Base-by-base conservation (phyloP, 2,329 filamentous ascomycete species). In the Calycina herbarum region DNA sequence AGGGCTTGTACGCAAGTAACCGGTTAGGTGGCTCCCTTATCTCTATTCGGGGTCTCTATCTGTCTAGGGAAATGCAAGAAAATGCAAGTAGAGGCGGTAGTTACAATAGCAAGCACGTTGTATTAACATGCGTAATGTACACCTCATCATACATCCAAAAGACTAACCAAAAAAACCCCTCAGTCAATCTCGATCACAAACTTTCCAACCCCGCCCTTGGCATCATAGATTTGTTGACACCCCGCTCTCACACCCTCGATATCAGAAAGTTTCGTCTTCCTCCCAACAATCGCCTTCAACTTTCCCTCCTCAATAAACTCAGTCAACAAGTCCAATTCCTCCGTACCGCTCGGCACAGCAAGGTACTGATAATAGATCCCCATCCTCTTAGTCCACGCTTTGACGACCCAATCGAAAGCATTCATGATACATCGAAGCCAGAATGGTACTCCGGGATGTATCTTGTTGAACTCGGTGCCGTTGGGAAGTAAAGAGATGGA, bases 131-230 rank as follows among this genome's bases (percentile, higher is more conserved):
- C 33, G 38, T 24, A 62, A 31, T 54, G n/a, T 35, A 3, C 29
- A 24, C 60, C 3, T n/a, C 27, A 38, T 20, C 29, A 20, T 31
- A 15, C 31, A 27, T 31, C 20, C 27, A 13, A 35, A 35, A 38
- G 35, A 11, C 13, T 27, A 27, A 5, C 27, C 5, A 17, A 48
- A 48, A 27, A 45, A 45, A 3, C 31, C 20, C 11, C 61, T 70
- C 58, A 69, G 42, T 60, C 68, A 48, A 78, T 72, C 63, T 73
- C 71, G 59, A 80, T 75, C 4, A 82, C 78, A 60, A 77, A 73
- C 69, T 81, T 82, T 13, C 79, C 79, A 38, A 81, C 58, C 1
- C 78, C 79, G 1, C 80, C 79, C 61, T 78, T 78, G 13, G 73
- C 77, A 38, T 75, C 73, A 61, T 77, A 77, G 33, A 78, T 72